Evolutionary conservation across 2,329 filamentous ascomycete genomes (phyloP).

Genomic region (Penicillium digitatum): DNA sequence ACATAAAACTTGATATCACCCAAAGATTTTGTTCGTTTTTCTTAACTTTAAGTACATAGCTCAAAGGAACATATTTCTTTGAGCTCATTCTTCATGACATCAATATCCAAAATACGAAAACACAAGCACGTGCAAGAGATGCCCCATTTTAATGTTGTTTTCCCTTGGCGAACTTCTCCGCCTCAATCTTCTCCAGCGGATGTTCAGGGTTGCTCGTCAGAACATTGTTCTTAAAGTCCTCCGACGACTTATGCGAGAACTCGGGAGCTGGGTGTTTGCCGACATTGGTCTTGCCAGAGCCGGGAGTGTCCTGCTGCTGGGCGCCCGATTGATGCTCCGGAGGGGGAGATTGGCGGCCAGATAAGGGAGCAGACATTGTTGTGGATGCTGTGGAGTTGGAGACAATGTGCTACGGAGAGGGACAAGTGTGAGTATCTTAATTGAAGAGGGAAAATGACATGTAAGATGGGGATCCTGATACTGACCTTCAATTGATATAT

Average conservation of each 20-base stretch:
- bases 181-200: constrained; percentile 38
- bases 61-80: neutral
- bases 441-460: neutral
- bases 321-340: constrained; percentile 63
- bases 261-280: constrained; percentile 17
- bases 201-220: constrained; percentile 44
- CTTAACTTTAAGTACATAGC: neutral
- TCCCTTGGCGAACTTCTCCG: constrained; percentile 30
- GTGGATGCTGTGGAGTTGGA: neutral
- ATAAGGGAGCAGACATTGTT: constrained; percentile 57
- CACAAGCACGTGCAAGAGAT: neutral
- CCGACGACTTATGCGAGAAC: constrained; percentile 22
- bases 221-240: constrained; percentile 24
- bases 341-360: constrained; percentile 73
- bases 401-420: neutral
- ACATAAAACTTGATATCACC: neutral
- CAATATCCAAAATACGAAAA: constrained; percentile 1
- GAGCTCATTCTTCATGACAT: constrained; percentile 6
- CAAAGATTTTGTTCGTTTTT: no score
- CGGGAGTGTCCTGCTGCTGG: constrained; percentile 60
- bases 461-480: neutral
- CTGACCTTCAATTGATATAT: neutral
- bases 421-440: neutral
- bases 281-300: constrained; percentile 56
- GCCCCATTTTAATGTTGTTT: neutral